Conservation (phyloP, 2,329 filamentous ascomycete species). For the Aspergillus phoenicis region DNA sequence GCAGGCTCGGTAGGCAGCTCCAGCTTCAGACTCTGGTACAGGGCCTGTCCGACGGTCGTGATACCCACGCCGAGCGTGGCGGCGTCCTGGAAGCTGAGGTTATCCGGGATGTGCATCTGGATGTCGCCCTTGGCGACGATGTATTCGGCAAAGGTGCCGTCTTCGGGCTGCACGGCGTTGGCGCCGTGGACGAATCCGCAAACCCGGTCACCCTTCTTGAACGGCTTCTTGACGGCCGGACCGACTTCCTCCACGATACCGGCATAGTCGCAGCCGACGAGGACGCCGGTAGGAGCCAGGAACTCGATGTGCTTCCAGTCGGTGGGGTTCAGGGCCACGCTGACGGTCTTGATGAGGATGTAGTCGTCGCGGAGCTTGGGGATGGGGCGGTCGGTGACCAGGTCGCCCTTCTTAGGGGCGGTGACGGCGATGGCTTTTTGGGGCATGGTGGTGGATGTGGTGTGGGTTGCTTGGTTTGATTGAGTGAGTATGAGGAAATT, state of each 20-base stretch:
- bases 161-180: constrained; percentile 43
- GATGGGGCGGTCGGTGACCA: constrained; percentile 37
- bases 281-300: constrained; percentile 37
- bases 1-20: constrained; percentile 28
- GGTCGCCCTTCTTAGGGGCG: constrained; percentile 25
- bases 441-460: background rate
- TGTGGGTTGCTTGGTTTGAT: background rate
- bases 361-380: constrained; percentile 52
- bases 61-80: constrained; percentile 56
- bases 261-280: constrained; percentile 57
- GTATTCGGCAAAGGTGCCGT: constrained; percentile 59
- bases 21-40: constrained; percentile 39
- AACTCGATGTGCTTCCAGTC: constrained; percentile 57
- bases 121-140: constrained; percentile 55
- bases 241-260: constrained; percentile 58
- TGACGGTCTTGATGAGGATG: constrained; percentile 56
- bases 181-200: constrained; percentile 54
- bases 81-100: constrained; percentile 54
- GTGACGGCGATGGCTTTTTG: constrained; percentile 42
- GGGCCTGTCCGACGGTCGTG: constrained; percentile 53
- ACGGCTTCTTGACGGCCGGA: constrained; percentile 46
- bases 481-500: background rate
- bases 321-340: constrained; percentile 58
- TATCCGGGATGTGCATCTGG: constrained; percentile 51
- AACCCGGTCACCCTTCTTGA: constrained; percentile 56